Evolutionary conservation across 768 basidiomycete genomes (phyloP), one percentile per base, ranked within the genome.

Genomic region (Hygrophoropsis aurantiaca): DNA sequence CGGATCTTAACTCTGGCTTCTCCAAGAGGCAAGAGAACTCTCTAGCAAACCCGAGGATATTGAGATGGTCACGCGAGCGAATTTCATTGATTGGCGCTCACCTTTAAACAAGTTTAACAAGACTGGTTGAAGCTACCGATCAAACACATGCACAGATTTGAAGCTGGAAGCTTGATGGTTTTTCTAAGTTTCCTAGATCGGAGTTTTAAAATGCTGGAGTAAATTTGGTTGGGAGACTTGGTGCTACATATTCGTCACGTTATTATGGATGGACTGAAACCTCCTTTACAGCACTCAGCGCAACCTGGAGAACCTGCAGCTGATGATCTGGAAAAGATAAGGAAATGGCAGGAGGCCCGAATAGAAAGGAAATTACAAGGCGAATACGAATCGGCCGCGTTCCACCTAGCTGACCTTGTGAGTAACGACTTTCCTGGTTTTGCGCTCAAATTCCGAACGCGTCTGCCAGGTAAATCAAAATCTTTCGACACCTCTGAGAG

Each of bases 311-410:
- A 86, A 47, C 81, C 82, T 4, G 71, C 69, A 6, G 57, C 58
- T 5, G 58, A 61, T 2, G 77, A 82, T 36, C 42, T 83, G 1
- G 79, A 83, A 27, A 81, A 79, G 40, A 60, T 88, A 4, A 60
- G 70, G 24, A 70, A 82, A 69, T 87, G 87, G 87, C 83, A 91
- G 53, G 76, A 88, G 62, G 79, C 87, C 42, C 79, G 90, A n/a
- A 72, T 85, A 4, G 76, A 78, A 25, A 73, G 84, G 46, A 80
- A 78, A 57, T 68, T 93, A 42, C 70, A 73, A 41, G 89, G 86
- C 11, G 87, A 93, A 59, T 92, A 93, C 57, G 84, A 92, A 68
- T 81, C 82, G 18, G 78, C 80, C 6, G 76, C 82, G 9, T 53
- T 78, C 33, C 77, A 83, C 48, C 70, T 90, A 18, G 74, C 79